Evolutionary conservation across 768 basidiomycete genomes (phyloP).

Genomic region (Boletus eberwhitei): DNA sequence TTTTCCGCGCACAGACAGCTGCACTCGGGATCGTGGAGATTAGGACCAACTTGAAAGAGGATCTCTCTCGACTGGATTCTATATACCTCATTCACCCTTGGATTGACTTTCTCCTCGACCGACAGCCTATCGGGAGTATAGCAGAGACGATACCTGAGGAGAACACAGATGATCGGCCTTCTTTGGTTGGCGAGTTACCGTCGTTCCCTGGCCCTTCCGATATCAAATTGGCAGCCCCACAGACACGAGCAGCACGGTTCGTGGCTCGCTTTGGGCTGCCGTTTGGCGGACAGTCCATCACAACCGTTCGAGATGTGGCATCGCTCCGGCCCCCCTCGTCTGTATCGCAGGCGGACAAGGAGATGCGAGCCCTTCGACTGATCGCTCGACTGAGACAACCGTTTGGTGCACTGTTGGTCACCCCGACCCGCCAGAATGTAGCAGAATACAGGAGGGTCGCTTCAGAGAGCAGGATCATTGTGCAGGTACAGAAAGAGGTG

Average conservation of each 20-base stretch:
- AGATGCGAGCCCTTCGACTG: not conserved
- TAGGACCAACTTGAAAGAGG: not conserved
- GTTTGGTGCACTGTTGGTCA: constrained; percentile 9
- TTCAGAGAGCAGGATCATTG: constrained; percentile 1
- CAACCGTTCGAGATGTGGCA: not conserved
- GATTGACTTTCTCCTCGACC: constrained; percentile 9
- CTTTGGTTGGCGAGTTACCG: not conserved
- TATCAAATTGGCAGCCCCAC: no score
- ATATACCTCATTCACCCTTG: constrained; percentile 9
- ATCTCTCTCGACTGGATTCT: not conserved
- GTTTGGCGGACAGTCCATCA: not conserved
- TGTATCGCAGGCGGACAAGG: not conserved
- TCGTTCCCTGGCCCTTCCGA: not conserved
- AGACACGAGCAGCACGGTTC: not conserved
- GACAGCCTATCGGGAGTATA: not conserved
- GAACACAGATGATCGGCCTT: not conserved
- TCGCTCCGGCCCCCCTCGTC: not conserved
- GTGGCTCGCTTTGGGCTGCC: not conserved
- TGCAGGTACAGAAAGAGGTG: constrained; percentile 1
- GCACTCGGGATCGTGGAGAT: constrained; percentile 10
- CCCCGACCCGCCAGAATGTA: not conserved
- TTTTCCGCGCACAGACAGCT: not conserved
- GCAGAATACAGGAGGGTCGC: constrained; percentile 12
- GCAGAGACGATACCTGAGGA: not conserved
- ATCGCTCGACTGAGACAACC: constrained; percentile 3